These are phyloP conservation scores for Chlamydomonas sp. DNA, from an alignment of 139 green algal genomes.

Conservation along the genomic window DNA sequence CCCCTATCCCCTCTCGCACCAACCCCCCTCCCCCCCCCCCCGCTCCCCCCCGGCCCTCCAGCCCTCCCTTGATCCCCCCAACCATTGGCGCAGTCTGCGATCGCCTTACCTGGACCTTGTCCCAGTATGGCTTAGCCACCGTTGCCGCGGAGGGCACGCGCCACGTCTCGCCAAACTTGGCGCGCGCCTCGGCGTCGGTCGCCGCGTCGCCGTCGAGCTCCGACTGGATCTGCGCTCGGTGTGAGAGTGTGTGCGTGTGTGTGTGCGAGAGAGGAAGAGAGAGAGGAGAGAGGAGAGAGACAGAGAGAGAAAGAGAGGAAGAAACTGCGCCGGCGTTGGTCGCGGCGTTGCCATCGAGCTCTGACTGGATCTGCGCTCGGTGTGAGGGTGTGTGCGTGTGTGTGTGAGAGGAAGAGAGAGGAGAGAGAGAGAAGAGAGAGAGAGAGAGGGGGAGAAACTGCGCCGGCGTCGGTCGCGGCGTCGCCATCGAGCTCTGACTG, in stretches of 20 bases:
- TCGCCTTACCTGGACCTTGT: no score
- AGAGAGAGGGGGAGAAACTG: neutral
- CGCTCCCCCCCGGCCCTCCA: no score
- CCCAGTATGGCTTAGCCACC: constrained; percentile 54
- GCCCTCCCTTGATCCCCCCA: no score
- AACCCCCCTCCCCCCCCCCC: no score
- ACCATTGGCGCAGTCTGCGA: no score
- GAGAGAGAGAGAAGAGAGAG: neutral
- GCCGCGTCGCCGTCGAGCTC: constrained; percentile 35
- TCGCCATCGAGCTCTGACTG: constrained; percentile 30
- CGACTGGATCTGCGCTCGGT: constrained; percentile 30
- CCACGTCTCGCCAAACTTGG: constrained; percentile 57
- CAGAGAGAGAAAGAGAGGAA: neutral
- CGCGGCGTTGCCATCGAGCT: constrained; percentile 22
- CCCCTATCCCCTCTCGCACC: no score
- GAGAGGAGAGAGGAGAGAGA: neutral
- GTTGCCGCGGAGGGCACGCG: constrained; percentile 38
- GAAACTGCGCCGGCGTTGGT: neutral
- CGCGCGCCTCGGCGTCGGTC: constrained; percentile 29
- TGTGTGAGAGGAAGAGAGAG: no score
- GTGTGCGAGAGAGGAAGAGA: no score
- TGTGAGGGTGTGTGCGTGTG: no score
- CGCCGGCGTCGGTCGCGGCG: neutral
- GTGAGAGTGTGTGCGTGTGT: no score
- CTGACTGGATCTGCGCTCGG: constrained; percentile 29